Conservation (phyloP, 2,329 filamentous ascomycete genomes). For the Coleophoma cylindrospora region DNA sequence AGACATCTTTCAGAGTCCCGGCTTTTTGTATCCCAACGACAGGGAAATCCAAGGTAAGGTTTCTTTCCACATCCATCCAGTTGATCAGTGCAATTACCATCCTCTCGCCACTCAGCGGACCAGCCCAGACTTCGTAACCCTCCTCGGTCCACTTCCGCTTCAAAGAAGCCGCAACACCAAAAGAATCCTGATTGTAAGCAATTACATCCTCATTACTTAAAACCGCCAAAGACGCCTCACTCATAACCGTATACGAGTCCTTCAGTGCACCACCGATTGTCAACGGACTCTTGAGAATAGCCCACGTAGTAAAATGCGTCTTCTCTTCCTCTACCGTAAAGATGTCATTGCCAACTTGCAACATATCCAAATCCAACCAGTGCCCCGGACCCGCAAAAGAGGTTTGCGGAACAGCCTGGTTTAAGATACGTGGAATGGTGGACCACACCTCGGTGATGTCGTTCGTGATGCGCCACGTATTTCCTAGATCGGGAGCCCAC, state of each 20-base stretch:
- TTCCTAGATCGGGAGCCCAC: conserved; percentile 32
- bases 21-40: conserved; percentile 19
- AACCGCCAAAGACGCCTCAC: conserved; percentile 8
- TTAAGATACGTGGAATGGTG: conserved; percentile 32
- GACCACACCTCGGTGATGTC: conserved; percentile 34
- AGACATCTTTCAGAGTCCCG: conserved; percentile 15
- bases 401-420: conserved; percentile 34
- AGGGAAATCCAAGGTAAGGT: conserved; percentile 17
- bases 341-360: conserved; percentile 32
- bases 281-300: conserved; percentile 29
- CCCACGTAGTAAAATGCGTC: conserved; percentile 36
- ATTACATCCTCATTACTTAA: conserved; percentile 19
- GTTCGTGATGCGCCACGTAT: conserved; percentile 35
- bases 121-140: conserved; percentile 21
- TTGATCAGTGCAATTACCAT: conserved; percentile 19
- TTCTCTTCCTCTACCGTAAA: conserved; percentile 31
- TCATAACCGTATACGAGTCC: conserved; percentile 12
- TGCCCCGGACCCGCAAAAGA: conserved; percentile 30
- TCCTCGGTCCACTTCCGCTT: conserved; percentile 17
- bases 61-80: conserved; percentile 8
- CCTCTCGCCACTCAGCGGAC: conserved; percentile 14
- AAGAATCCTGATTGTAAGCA: conserved; percentile 19
- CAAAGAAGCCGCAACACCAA: conserved; percentile 19
- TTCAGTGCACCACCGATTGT: conserved; percentile 20
- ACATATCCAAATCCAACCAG: conserved; percentile 39